Conservation (phyloP, 768 basidiomycete genomes). For the Boletus sensibilis region DNA sequence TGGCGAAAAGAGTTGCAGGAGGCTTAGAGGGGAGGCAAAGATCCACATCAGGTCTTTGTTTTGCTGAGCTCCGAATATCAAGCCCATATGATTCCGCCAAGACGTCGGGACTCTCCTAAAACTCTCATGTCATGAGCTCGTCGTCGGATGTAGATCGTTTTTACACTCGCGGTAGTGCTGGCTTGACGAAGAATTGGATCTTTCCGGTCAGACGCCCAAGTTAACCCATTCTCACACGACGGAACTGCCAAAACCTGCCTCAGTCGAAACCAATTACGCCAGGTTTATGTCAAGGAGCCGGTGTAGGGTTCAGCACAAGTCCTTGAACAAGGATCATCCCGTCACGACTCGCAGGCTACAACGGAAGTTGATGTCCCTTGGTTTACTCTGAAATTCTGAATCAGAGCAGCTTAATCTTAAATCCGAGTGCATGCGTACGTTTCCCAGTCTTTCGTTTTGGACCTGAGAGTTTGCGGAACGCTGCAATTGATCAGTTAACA, state of each 20-base stretch:
- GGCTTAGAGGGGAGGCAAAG: background rate
- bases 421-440: background rate
- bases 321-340: no score
- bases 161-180: background rate
- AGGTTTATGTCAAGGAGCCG: background rate
- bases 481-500: background rate
- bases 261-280: background rate
- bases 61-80: background rate
- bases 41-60: background rate
- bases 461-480: background rate
- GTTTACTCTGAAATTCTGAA: background rate
- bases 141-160: constrained; percentile 13
- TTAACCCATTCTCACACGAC: background rate
- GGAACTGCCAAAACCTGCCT: background rate
- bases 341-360: no score
- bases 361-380: background rate
- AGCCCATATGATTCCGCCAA: background rate
- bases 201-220: background rate
- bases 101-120: background rate
- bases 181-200: no score
- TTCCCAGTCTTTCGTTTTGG: background rate
- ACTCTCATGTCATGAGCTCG: constrained; percentile 4
- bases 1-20: constrained; percentile 3
- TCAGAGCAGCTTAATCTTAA: no score
- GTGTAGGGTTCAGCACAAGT: no score